Percentiles rank a stretch among this genome's conserved stretches.
These are phyloP conservation scores for Phaseolus lunatus DNA, from an alignment of 306 rosid species.

Conservation along the genomic window DNA sequence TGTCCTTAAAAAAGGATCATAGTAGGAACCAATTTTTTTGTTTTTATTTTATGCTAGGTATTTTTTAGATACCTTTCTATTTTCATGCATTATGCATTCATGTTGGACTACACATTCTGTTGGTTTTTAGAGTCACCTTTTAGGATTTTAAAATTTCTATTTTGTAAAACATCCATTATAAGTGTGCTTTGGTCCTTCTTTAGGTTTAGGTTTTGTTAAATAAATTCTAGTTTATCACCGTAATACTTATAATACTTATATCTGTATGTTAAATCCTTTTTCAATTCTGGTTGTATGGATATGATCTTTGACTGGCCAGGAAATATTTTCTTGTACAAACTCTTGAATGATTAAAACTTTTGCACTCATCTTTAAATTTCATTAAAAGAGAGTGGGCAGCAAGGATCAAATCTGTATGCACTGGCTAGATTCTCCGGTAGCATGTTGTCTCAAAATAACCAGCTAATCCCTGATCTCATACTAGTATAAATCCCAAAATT, in stretches of 20 bases:
- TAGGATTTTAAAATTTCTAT: conserved; percentile 25
- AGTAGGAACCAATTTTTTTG: not conserved
- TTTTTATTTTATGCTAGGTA: conserved; percentile 15
- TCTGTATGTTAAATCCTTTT: conserved; percentile 32
- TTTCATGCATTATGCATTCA: conserved; percentile 22
- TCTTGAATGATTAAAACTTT: conserved; percentile 24
- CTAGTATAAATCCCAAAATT: not conserved
- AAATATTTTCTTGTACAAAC: conserved; percentile 28
- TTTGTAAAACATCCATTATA: conserved; percentile 16
- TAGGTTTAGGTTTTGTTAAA: conserved; percentile 27
- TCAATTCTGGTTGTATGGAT: not conserved
- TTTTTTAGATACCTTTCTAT: conserved; percentile 16
- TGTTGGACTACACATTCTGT: conserved; percentile 16
- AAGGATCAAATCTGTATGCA: not conserved
- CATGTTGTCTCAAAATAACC: not conserved
- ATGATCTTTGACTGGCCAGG: conserved; percentile 10
- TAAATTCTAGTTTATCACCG: not conserved
- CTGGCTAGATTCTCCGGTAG: not conserved
- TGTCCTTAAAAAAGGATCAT: conserved; percentile 8
- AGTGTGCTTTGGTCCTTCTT: conserved; percentile 2
- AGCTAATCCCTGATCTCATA: not conserved
- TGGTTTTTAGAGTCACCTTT: conserved; percentile 5
- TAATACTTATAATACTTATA: too few relatives aligned
- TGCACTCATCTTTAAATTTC: not conserved
- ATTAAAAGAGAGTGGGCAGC: not conserved